Conservation (phyloP, 1,139 yeast genomes). For the Geotrichum candidum region DNA sequence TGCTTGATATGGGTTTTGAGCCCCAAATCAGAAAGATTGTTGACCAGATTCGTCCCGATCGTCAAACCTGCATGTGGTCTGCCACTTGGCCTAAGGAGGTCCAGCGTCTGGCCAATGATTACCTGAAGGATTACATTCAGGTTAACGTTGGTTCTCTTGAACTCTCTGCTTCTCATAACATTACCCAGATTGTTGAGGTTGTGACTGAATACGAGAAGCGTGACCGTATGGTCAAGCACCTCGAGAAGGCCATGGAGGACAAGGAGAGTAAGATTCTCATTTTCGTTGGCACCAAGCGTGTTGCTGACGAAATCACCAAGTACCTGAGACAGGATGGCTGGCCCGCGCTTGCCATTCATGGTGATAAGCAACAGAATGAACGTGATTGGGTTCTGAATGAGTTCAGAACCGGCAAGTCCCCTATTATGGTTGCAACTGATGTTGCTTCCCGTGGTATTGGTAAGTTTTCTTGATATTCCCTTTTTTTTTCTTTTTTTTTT, state of each 20-base stretch:
- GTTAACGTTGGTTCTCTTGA: conserved; percentile 95
- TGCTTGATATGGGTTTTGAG: conserved; percentile 92
- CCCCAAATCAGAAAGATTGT: conserved; percentile 93
- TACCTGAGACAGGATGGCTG: conserved; percentile 94
- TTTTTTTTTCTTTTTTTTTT: conserved; percentile 6
- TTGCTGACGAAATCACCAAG: conserved; percentile 91
- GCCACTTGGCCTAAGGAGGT: conserved; percentile 99
- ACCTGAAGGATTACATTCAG: conserved; percentile 87
- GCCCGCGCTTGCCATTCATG: conserved; percentile 99
- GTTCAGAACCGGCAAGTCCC: conserved; percentile 86
- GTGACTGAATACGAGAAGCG: conserved; percentile 88
- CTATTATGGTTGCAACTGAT: conserved; percentile 98
- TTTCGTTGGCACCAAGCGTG: conserved; percentile 93
- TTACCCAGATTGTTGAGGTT: conserved; percentile 89
- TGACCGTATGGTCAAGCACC: conserved; percentile 78
- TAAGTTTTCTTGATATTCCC: conserved; percentile 46
- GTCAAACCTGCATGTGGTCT: conserved; percentile 99
- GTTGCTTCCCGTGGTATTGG: conserved; percentile 99
- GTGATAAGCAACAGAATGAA: conserved; percentile 96
- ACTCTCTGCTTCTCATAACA: conserved; percentile 92
- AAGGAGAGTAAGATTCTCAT: conserved; percentile 71
- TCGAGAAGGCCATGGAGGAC: conserved; percentile 78
- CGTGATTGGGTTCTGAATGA: conserved; percentile 98
- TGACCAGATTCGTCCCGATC: conserved; percentile 92
- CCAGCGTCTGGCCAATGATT: conserved; percentile 85